Percentiles rank a stretch among this genome's conserved stretches.
Conservation (phyloP, 345 rosid genomes). For the Aquilaria sinensis region DNA sequence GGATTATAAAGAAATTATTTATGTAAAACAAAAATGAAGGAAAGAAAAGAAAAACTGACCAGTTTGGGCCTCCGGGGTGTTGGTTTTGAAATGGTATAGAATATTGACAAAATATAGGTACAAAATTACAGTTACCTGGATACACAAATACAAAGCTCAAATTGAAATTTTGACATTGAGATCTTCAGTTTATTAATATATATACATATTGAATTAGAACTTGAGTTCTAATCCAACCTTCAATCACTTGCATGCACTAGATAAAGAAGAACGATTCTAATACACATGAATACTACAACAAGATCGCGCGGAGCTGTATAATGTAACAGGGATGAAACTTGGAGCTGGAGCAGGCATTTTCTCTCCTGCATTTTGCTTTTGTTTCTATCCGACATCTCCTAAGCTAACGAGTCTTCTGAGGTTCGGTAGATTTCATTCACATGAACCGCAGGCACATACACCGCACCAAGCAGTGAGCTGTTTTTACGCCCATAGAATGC, state of each 20-base stretch:
- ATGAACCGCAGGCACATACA: conserved; percentile 11
- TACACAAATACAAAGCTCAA: no score
- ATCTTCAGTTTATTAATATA: no score
- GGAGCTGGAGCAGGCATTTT: background rate
- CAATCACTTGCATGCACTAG: no score
- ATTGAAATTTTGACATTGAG: background rate
- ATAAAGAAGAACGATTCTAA: no score
- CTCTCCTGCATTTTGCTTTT: background rate
- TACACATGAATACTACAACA: background rate
- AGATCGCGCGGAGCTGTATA: background rate
- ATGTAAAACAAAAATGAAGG: no score
- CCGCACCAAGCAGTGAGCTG: conserved; percentile 16
- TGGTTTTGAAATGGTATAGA: no score
- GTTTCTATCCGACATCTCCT: background rate
- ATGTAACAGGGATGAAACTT: background rate
- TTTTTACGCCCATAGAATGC: conserved; percentile 8
- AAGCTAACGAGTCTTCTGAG: conserved; percentile 4
- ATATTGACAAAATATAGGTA: no score
- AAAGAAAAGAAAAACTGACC: no score
- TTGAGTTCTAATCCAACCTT: no score
- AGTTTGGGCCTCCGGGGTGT: no score
- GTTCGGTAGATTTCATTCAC: conserved; percentile 12
- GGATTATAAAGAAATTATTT: no score
- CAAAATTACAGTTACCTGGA: background rate
- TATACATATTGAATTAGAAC: no score